Conservation (phyloP, 495 filamentous ascomycete species). For the Penicillium riverlandense region DNA sequence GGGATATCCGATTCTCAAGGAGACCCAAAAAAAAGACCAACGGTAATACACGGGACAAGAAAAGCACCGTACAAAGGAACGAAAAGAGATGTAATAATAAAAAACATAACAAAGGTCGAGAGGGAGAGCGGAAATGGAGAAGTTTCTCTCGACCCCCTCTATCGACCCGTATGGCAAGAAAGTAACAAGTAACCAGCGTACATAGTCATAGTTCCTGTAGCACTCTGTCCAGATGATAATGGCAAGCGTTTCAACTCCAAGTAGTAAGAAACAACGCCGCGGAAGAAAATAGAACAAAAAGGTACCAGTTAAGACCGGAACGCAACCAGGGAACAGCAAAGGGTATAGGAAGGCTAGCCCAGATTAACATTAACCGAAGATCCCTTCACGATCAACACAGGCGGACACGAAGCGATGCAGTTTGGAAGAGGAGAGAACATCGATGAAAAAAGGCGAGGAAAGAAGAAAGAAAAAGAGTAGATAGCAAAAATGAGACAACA, state of each 20-base stretch:
- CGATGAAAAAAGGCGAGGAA: conserved; percentile 12
- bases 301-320: conserved; percentile 4
- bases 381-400: conserved; percentile 17
- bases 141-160: conserved; percentile 5
- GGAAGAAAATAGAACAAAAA: conserved; percentile 8
- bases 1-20: background rate
- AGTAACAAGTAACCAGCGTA: conserved; percentile 5
- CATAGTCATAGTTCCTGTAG: conserved; percentile 19
- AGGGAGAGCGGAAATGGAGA: background rate
- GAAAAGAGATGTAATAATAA: background rate
- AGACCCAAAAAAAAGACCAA: background rate
- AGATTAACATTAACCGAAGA: conserved; percentile 31
- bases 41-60: background rate
- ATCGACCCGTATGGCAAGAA: conserved; percentile 17
- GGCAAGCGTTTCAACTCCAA: conserved; percentile 8
- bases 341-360: conserved; percentile 40
- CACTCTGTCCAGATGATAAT: conserved; percentile 5
- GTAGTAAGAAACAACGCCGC: conserved; percentile 11
- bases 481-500: conserved; percentile 5
- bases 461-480: conserved; percentile 11
- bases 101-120: background rate
- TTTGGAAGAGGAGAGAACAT: conserved; percentile 2
- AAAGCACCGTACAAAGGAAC: background rate
- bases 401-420: conserved; percentile 13
- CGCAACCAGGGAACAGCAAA: conserved; percentile 32